phyloP scores from a whole-genome alignment of 2,329 filamentous ascomycete species.

The Colletotrichum gigasporum region DNA sequence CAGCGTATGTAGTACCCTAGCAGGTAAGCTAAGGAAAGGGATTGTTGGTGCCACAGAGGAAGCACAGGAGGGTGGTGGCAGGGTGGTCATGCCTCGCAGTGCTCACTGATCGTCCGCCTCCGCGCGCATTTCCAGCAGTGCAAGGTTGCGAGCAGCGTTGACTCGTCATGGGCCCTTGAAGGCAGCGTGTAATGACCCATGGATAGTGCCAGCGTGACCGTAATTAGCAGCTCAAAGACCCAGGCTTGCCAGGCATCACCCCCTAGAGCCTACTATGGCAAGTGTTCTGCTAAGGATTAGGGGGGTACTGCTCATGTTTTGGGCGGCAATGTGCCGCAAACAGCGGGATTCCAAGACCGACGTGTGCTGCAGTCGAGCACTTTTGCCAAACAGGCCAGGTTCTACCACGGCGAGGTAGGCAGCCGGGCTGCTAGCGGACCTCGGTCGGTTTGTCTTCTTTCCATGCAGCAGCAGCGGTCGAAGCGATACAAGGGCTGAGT shows the following conservation, averaged over 20 bases:
- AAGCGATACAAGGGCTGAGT: too few relatives aligned
- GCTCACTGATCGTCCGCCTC: not conserved
- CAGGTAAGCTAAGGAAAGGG: not conserved
- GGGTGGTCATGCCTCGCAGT: not conserved
- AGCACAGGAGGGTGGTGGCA: not conserved
- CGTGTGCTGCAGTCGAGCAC: not conserved
- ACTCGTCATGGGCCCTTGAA: not conserved
- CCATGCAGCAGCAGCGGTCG: too few relatives aligned
- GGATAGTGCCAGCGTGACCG: not conserved
- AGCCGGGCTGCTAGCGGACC: too few relatives aligned
- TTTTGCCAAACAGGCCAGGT: not conserved
- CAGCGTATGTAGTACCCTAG: not conserved
- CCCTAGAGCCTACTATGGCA: not conserved
- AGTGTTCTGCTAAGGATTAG: not conserved
- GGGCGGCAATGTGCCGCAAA: constrained; percentile 6
- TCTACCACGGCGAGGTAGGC: too few relatives aligned
- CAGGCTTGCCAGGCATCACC: not conserved
- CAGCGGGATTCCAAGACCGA: too few relatives aligned
- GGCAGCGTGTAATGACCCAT: not conserved
- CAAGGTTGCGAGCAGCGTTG: not conserved
- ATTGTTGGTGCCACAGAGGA: not conserved
- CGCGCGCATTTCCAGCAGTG: not conserved
- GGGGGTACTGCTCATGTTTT: not conserved
- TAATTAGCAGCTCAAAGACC: not conserved
- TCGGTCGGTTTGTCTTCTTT: too few relatives aligned